Conservation (phyloP, 2,329 filamentous ascomycete genomes). For the Penicillium sp. region DNA sequence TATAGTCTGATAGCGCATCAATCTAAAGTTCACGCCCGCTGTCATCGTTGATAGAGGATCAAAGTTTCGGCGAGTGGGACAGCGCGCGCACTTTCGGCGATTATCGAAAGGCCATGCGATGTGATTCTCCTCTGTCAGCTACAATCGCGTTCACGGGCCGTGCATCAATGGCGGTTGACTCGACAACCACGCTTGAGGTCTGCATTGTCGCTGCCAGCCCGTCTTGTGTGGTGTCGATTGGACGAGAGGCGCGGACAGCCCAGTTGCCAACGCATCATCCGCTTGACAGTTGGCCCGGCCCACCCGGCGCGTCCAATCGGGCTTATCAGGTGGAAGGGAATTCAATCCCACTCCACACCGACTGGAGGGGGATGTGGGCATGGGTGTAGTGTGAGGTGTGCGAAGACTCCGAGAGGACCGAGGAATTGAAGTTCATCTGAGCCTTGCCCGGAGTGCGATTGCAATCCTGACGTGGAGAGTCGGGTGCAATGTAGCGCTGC, state of each 20-base stretch:
- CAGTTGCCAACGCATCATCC: constrained; percentile 19
- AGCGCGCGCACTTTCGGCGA: constrained; percentile 4
- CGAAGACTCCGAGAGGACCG: no score
- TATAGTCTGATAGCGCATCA: not conserved
- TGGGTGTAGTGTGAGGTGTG: no score
- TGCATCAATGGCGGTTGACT: not conserved
- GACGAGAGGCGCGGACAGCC: constrained; percentile 6
- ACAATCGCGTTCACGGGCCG: not conserved
- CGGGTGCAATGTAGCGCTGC: constrained; percentile 2
- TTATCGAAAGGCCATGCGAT: not conserved
- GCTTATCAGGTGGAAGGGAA: constrained; percentile 4
- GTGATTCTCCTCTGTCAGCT: not conserved
- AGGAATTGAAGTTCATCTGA: no score
- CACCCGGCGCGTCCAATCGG: constrained; percentile 9
- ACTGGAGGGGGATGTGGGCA: not conserved
- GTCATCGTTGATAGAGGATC: constrained; percentile 2
- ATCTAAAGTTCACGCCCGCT: not conserved
- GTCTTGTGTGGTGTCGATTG: constrained; percentile 9
- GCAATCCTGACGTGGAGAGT: constrained; percentile 1
- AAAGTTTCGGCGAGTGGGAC: constrained; percentile 13
- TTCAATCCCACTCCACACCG: constrained; percentile 9
- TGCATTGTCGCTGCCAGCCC: constrained; percentile 2
- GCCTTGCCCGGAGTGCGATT: no score
- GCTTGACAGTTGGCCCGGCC: constrained; percentile 18
- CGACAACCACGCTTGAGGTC: not conserved